Percentiles rank a stretch among this genome's conserved stretches.
These are phyloP conservation scores for Dendrobium catenatum DNA, from an alignment of 106 monocot species.

Conservation along the genomic window DNA sequence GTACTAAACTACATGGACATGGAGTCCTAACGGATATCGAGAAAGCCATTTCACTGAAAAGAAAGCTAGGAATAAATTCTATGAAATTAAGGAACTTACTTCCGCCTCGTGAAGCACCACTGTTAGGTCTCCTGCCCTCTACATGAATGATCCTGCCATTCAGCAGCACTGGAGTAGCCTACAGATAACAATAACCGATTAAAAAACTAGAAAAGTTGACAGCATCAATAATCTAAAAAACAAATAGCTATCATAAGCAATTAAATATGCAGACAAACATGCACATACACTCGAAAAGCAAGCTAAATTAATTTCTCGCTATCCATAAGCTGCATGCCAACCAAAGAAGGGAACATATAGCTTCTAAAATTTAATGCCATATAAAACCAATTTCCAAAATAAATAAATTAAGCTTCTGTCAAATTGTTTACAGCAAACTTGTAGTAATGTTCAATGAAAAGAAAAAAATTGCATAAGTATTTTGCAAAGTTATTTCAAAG, in stretches of 20 bases:
- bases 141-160: slow-evolving; percentile 50
- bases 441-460: too few relatives aligned
- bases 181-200: not conserved
- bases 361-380: too few relatives aligned
- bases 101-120: slow-evolving; percentile 37
- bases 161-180: slow-evolving; percentile 56
- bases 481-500: not conserved
- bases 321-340: too few relatives aligned
- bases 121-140: slow-evolving; percentile 53
- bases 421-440: too few relatives aligned
- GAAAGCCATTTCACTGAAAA: not conserved
- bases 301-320: too few relatives aligned
- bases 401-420: too few relatives aligned
- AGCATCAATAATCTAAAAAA: not conserved
- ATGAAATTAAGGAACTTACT: slow-evolving; percentile 31
- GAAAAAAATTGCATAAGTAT: not conserved
- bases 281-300: too few relatives aligned
- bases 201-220: not conserved
- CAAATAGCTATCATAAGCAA: too few relatives aligned
- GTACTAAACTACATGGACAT: not conserved
- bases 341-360: too few relatives aligned
- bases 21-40: not conserved
- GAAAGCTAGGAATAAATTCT: not conserved
- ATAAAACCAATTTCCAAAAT: too few relatives aligned
- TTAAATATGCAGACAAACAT: too few relatives aligned